Base-by-base conservation (phyloP, 2,329 filamentous ascomycete species). In the Microcyclospora pomicola region DNA sequence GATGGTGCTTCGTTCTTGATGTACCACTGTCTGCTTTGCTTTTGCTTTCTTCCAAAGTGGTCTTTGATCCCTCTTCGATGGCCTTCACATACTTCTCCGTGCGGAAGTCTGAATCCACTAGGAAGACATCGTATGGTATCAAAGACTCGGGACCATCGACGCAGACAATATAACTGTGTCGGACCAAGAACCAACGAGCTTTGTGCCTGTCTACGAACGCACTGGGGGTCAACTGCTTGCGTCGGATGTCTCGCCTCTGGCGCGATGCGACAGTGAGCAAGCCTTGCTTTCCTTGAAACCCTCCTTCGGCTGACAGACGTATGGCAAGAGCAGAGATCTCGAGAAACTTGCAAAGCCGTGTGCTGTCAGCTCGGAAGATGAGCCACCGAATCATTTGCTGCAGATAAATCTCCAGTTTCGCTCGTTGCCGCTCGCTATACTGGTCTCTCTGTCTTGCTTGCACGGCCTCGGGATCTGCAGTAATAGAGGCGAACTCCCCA, bases 111-210 rank as follows among this genome's bases (percentile, higher is more conserved):
- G 82, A 72, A 55, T 98, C 91, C 16, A 96, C 83, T n/a, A 98
- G 71, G 59, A 95, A 96, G 15, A 98, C 91, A 61, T 98, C 92
- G 58, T 94, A 95, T 27, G 96, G 92, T 53, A 94, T 88, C 82
- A 96, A 93, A 51, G 93, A 93, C 58, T 96, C 88, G 0, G 91
- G 91, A 0, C 91, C 95, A 56, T 96, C 88, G n/a, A 96, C 87
- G 49, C 88, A 95, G 33, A 94, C 88, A 42, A 98, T 80, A 54
- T 98, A 98, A 64, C 86, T 96, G 60, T 96, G 87, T 36, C 91
- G 73, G n/a, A 98, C 86, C 14, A 96, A 68, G 57, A 98, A 98
- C 91, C 91, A 98, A 59, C 95, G 95, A 13, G 86, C 84, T 43
- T 77, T 81, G 60, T 95, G 87, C 10, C 86, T 75, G 37, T 77